A percentile compares a stretch with the other conserved stretches of the same genome.
Evolutionary conservation across 805 yeast species (phyloP).

Genomic region (Clavispora fructus): DNA sequence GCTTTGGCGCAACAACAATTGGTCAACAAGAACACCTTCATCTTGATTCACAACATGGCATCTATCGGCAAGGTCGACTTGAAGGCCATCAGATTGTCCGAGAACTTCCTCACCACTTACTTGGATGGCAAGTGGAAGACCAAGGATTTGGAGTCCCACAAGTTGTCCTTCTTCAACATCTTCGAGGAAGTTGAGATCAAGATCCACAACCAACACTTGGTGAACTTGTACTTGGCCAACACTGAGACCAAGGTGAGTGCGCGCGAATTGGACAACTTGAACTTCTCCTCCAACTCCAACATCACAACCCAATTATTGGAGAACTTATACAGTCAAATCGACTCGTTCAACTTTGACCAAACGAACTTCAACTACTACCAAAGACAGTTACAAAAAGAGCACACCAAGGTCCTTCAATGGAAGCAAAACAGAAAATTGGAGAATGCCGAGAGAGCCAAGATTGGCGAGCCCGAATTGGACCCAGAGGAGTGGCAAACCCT

Average conservation of each 20-base stretch:
- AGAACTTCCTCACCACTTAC: constrained; percentile 51
- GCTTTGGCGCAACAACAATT: constrained; percentile 62
- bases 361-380: constrained; percentile 78
- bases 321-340: constrained; percentile 61
- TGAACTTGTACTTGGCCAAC: constrained; percentile 46
- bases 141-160: constrained; percentile 54
- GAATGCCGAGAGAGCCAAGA: constrained; percentile 54
- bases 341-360: constrained; percentile 72
- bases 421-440: constrained; percentile 63
- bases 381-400: constrained; percentile 67
- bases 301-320: constrained; percentile 50
- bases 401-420: constrained; percentile 68
- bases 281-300: constrained; percentile 39
- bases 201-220: constrained; percentile 64
- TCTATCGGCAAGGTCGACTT: constrained; percentile 58
- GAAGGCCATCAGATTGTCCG: constrained; percentile 64
- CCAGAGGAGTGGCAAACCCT: constrained; percentile 62
- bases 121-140: constrained; percentile 60
- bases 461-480: constrained; percentile 50
- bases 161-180: constrained; percentile 58
- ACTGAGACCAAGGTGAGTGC: constrained; percentile 11
- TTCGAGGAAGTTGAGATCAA: constrained; percentile 67
- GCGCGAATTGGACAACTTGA: constrained; percentile 33
- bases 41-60: constrained; percentile 66
- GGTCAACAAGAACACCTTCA: constrained; percentile 49